phyloP scores from a whole-genome alignment of 805 yeast genomes.

The Monosporozyma siamensis region DNA sequence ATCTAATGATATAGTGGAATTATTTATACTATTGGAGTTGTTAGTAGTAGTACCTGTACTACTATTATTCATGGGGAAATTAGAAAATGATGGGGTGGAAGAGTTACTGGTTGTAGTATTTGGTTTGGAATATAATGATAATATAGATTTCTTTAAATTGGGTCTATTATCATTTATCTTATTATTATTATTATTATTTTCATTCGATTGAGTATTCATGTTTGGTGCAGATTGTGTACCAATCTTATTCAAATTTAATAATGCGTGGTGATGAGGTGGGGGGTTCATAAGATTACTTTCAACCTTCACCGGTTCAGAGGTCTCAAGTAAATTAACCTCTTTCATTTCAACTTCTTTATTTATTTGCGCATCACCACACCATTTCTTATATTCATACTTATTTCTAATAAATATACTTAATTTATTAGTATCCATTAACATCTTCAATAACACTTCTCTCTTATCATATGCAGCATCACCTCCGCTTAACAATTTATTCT shows the following conservation, averaged over 20 bases:
- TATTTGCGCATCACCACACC: slow-evolving; percentile 48
- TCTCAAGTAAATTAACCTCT: too few relatives aligned
- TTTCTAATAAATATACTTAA: slow-evolving; percentile 85
- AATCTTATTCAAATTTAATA: background rate
- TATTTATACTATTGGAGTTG: slow-evolving; percentile 8
- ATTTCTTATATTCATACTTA: slow-evolving; percentile 82
- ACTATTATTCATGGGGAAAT: background rate
- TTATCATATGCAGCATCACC: too few relatives aligned
- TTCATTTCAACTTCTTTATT: background rate
- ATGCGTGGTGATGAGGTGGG: too few relatives aligned
- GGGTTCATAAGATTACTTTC: too few relatives aligned
- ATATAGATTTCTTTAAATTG: slow-evolving; percentile 83
- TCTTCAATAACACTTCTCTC: slow-evolving; percentile 5
- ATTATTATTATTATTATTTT: too few relatives aligned
- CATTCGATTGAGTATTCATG: background rate
- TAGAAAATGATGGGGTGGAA: background rate
- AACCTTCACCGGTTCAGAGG: too few relatives aligned
- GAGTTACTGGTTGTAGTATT: too few relatives aligned
- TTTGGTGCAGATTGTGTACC: background rate
- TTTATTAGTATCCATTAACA: slow-evolving; percentile 64
- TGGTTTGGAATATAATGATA: slow-evolving; percentile 77
- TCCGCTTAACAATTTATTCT: slow-evolving; percentile 64
- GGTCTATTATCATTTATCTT: slow-evolving; percentile 45
- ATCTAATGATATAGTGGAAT: slow-evolving; percentile 33
- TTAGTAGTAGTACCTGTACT: slow-evolving; percentile 3